Percentiles rank a stretch among this genome's conserved stretches.
phyloP scores from a whole-genome alignment of 164 flowering plant genomes.

The Warburgia ugandensis region DNA sequence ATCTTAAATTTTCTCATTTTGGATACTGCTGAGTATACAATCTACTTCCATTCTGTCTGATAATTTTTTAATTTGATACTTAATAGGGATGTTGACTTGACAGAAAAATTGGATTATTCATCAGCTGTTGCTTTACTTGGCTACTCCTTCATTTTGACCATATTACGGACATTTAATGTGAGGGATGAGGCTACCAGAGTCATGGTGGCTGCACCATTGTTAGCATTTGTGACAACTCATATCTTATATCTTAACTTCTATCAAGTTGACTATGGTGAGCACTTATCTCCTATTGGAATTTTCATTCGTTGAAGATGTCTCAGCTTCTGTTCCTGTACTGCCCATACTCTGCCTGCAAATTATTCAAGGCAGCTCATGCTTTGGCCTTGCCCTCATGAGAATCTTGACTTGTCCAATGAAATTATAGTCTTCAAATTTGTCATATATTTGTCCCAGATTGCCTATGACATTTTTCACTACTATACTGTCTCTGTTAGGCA shows the following conservation, averaged over 20 bases:
- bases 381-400: too few species aligned
- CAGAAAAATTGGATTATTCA: slow-evolving; percentile 72
- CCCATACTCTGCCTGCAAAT: too few species aligned
- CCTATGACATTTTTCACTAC: too few species aligned
- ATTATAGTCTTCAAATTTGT: too few species aligned
- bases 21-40: too few species aligned
- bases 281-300: not conserved
- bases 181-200: slow-evolving; percentile 75
- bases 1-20: too few species aligned
- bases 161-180: slow-evolving; percentile 56
- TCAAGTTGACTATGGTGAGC: slow-evolving; percentile 66
- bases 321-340: not conserved
- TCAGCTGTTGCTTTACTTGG: slow-evolving; percentile 79
- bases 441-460: too few species aligned
- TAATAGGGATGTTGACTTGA: slow-evolving; percentile 75
- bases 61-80: slow-evolving; percentile 1
- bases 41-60: too few species aligned
- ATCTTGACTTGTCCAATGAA: too few species aligned
- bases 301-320: not conserved
- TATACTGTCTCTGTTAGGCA: too few species aligned
- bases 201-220: slow-evolving; percentile 80
- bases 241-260: slow-evolving; percentile 79
- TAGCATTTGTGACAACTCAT: slow-evolving; percentile 80
- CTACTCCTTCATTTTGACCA: slow-evolving; percentile 48
- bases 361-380: too few species aligned